A percentile compares a stretch with the other conserved stretches of the same genome.
These are phyloP conservation scores for Boechera divaricarpa DNA, from an alignment of 345 rosid genomes.

Conservation along the genomic window DNA sequence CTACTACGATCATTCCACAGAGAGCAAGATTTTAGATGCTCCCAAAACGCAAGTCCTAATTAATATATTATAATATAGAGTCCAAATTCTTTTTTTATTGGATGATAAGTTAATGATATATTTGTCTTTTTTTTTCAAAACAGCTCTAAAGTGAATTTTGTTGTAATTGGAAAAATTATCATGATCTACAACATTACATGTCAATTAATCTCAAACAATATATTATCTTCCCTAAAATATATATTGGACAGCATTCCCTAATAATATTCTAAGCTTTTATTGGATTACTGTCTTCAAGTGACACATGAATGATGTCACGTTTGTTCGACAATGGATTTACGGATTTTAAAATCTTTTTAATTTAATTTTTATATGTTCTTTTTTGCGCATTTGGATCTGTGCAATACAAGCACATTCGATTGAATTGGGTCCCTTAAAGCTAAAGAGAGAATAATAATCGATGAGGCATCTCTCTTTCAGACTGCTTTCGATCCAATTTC, in stretches of 20 bases:
- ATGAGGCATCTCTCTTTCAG: conserved; percentile 62
- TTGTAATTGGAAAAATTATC: neutral
- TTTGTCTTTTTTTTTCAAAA: neutral
- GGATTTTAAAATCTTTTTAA: neutral
- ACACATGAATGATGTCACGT: conserved; percentile 46
- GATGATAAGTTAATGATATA: no score
- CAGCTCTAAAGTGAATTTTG: neutral
- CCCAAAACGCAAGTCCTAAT: no score
- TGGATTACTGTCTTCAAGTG: conserved; percentile 33
- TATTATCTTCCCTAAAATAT: neutral
- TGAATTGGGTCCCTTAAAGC: conserved; percentile 55
- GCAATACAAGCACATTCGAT: conserved; percentile 43
- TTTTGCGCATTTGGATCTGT: conserved; percentile 44
- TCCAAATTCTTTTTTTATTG: neutral
- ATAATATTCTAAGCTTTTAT: neutral
- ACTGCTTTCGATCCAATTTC: conserved; percentile 49
- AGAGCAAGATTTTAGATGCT: neutral
- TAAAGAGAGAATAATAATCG: conserved; percentile 61
- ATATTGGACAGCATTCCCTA: neutral
- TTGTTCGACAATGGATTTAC: conserved; percentile 31
- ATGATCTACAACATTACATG: neutral
- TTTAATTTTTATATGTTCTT: conserved; percentile 16
- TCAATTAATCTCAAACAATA: neutral
- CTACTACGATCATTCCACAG: neutral
- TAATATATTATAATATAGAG: no score